Conservation (phyloP, 306 rosid genomes). For the Phaseolus lunatus region DNA sequence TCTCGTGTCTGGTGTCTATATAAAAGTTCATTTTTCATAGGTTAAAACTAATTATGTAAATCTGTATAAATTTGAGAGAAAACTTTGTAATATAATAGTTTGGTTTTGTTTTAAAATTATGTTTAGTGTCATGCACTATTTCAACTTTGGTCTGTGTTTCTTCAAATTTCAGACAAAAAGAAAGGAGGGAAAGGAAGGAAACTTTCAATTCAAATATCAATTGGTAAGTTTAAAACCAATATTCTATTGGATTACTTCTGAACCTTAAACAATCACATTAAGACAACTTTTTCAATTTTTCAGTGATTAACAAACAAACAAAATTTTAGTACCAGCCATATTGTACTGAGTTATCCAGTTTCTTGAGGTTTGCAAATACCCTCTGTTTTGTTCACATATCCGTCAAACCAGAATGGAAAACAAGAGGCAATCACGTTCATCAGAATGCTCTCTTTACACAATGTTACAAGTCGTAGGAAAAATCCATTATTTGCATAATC, state of each 20-base stretch:
- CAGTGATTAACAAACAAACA: neutral
- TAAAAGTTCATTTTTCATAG: neutral
- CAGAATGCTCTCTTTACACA: conserved; percentile 4
- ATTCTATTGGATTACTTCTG: neutral
- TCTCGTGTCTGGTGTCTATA: neutral
- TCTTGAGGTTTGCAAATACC: conserved; percentile 1
- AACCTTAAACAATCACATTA: neutral
- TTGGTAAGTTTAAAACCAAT: neutral
- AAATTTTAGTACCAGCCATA: neutral
- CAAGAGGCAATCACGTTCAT: conserved; percentile 13
- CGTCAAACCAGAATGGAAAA: neutral
- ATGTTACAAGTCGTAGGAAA: neutral
- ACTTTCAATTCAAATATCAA: neutral
- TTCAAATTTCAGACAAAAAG: neutral
- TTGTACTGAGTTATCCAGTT: neutral
- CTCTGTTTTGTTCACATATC: neutral
- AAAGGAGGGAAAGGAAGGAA: neutral
- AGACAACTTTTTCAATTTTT: neutral
- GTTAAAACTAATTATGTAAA: neutral
- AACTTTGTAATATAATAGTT: neutral
- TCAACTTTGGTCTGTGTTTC: neutral
- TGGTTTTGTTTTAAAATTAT: neutral
- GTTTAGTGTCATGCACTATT: no score
- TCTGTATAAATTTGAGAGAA: neutral
- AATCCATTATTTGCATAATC: neutral